These are phyloP conservation scores for Candida glaebosa DNA, from an alignment of 805 yeast species.

Conservation along the genomic window DNA sequence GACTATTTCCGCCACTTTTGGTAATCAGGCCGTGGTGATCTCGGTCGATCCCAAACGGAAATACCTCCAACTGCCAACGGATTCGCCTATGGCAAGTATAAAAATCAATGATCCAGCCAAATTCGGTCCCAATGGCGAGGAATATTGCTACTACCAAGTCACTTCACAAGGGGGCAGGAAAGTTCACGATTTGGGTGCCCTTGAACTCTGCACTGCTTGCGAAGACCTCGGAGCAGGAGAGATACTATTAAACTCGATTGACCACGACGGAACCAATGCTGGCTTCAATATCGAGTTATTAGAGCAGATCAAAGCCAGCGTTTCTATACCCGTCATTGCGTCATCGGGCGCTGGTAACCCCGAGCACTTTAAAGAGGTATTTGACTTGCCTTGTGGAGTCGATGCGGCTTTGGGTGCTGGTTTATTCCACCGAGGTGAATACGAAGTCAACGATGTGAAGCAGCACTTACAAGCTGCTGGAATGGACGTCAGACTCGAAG, in stretches of 20 bases:
- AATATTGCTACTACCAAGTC: conserved; percentile 90
- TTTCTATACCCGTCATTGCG: conserved; percentile 90
- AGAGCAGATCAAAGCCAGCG: conserved; percentile 70
- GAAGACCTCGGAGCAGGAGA: conserved; percentile 97
- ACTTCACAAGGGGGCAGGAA: conserved; percentile 97
- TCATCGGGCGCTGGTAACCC: conserved; percentile 98
- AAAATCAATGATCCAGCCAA: conserved; percentile 48
- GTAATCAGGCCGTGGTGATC: conserved; percentile 95
- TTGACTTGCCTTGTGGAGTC: conserved; percentile 64
- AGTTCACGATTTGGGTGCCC: conserved; percentile 79
- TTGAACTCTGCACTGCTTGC: conserved; percentile 82
- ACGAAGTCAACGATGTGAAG: conserved; percentile 82
- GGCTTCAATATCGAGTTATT: conserved; percentile 91
- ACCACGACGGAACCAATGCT: conserved; percentile 93
- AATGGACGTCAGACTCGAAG: conserved; percentile 72
- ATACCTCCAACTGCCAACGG: conserved; percentile 62
- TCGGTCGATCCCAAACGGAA: conserved; percentile 96
- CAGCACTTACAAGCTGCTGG: conserved; percentile 53
- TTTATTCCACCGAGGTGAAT: conserved; percentile 94
- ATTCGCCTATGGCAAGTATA: conserved; percentile 60
- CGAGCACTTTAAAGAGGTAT: conserved; percentile 84
- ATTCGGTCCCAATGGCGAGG: conserved; percentile 83
- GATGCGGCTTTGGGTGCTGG: conserved; percentile 99
- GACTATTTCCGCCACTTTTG: conserved; percentile 86
- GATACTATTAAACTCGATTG: conserved; percentile 87